Percentiles rank a stretch among this genome's conserved stretches.
Conservation (phyloP, 2,329 filamentous ascomycete genomes). For the Colletotrichum abscissum region DNA sequence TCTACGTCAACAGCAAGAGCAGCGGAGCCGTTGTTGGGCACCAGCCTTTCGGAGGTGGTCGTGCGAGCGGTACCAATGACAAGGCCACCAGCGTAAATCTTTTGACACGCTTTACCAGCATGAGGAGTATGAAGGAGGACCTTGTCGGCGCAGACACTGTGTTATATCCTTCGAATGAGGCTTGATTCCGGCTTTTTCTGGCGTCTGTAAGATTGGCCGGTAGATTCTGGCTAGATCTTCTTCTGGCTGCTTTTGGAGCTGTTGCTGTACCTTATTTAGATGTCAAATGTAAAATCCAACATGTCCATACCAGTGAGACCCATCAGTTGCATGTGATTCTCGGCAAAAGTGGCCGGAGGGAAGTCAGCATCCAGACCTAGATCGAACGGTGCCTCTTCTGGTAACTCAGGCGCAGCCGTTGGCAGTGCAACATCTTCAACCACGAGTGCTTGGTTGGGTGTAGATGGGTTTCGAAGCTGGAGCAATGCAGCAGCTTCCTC, state of each 20-base stretch:
- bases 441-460: neutral
- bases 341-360: slow-evolving; percentile 29
- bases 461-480: slow-evolving; percentile 8
- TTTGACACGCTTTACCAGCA: slow-evolving; percentile 73
- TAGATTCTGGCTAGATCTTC: too few relatives aligned
- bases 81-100: slow-evolving; percentile 76
- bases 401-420: too few relatives aligned
- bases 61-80: slow-evolving; percentile 78
- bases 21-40: slow-evolving; percentile 79
- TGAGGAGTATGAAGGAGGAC: slow-evolving; percentile 80
- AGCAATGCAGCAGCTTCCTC: slow-evolving; percentile 14
- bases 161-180: slow-evolving; percentile 78
- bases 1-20: slow-evolving; percentile 88
- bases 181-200: slow-evolving; percentile 45
- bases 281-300: slow-evolving; percentile 35
- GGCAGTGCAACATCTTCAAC: neutral
- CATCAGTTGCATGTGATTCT: slow-evolving; percentile 39
- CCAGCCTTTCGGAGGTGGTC: slow-evolving; percentile 77
- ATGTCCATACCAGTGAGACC: slow-evolving; percentile 40
- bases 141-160: slow-evolving; percentile 73
- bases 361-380: neutral
- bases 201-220: too few relatives aligned
- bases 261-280: neutral
- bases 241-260: too few relatives aligned
- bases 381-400: too few relatives aligned